phyloP scores from a whole-genome alignment of 495 filamentous ascomycete genomes.

The Cercophora scortea region DNA sequence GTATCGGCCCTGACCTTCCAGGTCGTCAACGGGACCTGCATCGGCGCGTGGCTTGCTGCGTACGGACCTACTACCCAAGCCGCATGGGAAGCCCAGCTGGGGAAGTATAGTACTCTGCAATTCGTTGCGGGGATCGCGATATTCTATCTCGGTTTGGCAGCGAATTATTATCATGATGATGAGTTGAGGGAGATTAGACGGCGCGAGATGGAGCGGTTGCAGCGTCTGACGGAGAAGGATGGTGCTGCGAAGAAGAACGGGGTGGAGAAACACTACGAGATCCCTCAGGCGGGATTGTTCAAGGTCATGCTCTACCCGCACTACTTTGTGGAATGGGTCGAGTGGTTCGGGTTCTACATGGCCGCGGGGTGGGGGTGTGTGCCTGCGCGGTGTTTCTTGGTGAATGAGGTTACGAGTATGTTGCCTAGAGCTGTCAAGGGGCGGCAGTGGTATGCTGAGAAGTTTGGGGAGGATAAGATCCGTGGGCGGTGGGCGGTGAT shows the following conservation, averaged over 20 bases:
- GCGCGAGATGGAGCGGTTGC: slow-evolving; percentile 39
- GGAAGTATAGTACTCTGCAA: slow-evolving; percentile 28
- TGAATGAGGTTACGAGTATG: slow-evolving; percentile 89
- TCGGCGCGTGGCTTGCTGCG: slow-evolving; percentile 75
- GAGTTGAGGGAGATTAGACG: slow-evolving; percentile 70
- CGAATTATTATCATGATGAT: slow-evolving; percentile 80
- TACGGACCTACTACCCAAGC: slow-evolving; percentile 57
- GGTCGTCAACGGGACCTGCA: slow-evolving; percentile 62
- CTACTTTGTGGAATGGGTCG: slow-evolving; percentile 91
- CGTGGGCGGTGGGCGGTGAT: slow-evolving; percentile 72
- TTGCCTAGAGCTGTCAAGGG: slow-evolving; percentile 79
- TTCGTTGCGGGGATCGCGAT: slow-evolving; percentile 40
- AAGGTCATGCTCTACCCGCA: slow-evolving; percentile 79
- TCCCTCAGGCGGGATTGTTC: slow-evolving; percentile 80
- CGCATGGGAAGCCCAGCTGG: slow-evolving; percentile 44
- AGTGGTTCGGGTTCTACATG: slow-evolving; percentile 87
- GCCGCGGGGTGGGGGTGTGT: slow-evolving; percentile 51
- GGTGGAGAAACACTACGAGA: slow-evolving; percentile 80
- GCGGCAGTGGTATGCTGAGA: slow-evolving; percentile 77
- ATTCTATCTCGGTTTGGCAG: slow-evolving; percentile 58
- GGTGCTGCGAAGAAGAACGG: slow-evolving; percentile 10
- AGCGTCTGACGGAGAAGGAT: slow-evolving; percentile 30
- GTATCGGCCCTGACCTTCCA: slow-evolving; percentile 60
- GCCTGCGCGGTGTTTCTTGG: slow-evolving; percentile 70
- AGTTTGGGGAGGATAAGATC: slow-evolving; percentile 75